Evolutionary conservation across 306 rosid genomes (phyloP).

Genomic region (Begonia fuchsioides): DNA sequence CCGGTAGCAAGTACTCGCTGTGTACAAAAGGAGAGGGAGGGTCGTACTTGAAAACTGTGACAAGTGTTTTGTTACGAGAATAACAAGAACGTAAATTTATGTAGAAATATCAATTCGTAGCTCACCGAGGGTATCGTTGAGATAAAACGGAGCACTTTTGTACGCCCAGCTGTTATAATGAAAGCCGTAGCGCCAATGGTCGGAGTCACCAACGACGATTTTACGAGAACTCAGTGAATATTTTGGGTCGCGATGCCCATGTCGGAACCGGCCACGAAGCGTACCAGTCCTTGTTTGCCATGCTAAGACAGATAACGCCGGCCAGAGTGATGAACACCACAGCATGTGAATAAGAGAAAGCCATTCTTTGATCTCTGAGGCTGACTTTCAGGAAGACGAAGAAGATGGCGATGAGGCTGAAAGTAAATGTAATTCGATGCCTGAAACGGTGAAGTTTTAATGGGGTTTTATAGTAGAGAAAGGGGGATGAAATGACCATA

Average conservation of each 20-base stretch:
- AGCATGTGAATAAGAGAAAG: slow-evolving; percentile 8
- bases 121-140: slow-evolving; percentile 50
- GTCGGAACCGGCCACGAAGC: background rate
- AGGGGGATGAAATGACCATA: no score
- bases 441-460: no score
- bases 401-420: no score
- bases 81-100: no score
- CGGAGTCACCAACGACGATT: slow-evolving; percentile 41
- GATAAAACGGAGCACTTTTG: slow-evolving; percentile 32
- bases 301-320: background rate
- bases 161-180: slow-evolving; percentile 42
- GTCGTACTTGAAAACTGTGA: slow-evolving; percentile 56
- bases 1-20: slow-evolving; percentile 41
- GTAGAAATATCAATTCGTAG: background rate
- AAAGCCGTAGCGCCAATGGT: slow-evolving; percentile 38
- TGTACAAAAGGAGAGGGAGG: slow-evolving; percentile 39
- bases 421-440: no score
- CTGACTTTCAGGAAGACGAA: no score
- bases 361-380: slow-evolving; percentile 2
- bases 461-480: no score
- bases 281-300: background rate
- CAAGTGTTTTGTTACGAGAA: no score
- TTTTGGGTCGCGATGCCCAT: slow-evolving; percentile 1
- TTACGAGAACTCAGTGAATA: slow-evolving; percentile 11
- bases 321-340: background rate